Base-by-base conservation (phyloP, 169 alveolate species). In the Besnoitia besnoiti region DNA sequence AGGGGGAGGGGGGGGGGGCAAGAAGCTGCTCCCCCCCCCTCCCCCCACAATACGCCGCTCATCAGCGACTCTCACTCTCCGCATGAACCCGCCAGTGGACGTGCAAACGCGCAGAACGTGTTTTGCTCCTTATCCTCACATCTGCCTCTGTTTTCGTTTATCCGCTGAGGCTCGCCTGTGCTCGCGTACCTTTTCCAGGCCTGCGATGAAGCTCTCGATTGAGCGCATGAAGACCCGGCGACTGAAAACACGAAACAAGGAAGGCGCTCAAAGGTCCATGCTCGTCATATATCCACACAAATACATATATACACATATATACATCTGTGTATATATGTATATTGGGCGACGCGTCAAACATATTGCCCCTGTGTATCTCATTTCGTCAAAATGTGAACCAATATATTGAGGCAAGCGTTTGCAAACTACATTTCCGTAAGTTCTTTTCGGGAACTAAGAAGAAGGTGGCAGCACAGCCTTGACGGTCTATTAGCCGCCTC, bases 211-310 rank as follows among this genome's bases (percentile, higher is more conserved):
- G 39, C 89, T 75, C 67, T 90, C 93, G 67, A 90, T 90, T 61
- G 80, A 75, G 35, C 61, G 93, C 93, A 90, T 90, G 90, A 90
- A 90, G 35, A 90, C 90, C 61, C 93, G 93, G 37, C 93, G 93
- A 62, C 93, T 90, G 93, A 62, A 76, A 62, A 30, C 85, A 76
- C 85, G 30, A 35, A 27, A n/a, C 14, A 76, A 16, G 27, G n/a
- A 76, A 76, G 50, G 10, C 85, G 30, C 85, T 76, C 27, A 40
- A 4, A 76, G 8, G 27, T 5, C 8, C n/a, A 76, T 39, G n/a
- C 85, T 4, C 12, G n/a, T 19, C 79, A 62, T 8, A 62, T 4
- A 76, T 76, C 21, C 85, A 76, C 49, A 40, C 27, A 76, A 35
- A 40, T 37, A 76, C 33, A 76, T 39, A 39, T 30, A 35, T 39